These are phyloP conservation scores for Linum trigynum DNA, from an alignment of 345 rosid genomes.

Conservation along the genomic window DNA sequence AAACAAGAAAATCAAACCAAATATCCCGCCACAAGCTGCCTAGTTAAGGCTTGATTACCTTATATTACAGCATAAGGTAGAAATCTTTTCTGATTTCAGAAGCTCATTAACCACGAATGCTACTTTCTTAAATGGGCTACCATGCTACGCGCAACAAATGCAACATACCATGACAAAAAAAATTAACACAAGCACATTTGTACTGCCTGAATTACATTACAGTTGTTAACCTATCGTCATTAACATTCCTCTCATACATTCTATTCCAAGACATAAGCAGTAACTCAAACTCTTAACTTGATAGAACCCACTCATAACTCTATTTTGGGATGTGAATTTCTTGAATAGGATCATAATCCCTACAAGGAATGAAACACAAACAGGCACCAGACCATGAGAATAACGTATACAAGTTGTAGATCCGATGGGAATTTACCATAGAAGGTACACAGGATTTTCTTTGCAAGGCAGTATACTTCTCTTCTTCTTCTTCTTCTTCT, in stretches of 20 bases:
- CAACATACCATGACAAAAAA: neutral
- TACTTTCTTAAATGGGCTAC: neutral
- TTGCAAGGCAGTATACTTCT: neutral
- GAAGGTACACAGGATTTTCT: neutral
- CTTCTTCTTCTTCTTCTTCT: too few relatives aligned
- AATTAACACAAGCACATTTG: too few relatives aligned
- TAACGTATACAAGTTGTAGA: neutral
- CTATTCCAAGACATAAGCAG: neutral
- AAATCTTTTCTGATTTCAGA: neutral
- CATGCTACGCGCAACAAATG: neutral
- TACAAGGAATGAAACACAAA: neutral
- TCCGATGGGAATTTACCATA: too few relatives aligned
- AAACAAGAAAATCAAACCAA: too few relatives aligned
- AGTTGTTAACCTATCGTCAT: neutral
- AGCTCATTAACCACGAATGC: neutral
- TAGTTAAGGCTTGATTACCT: neutral
- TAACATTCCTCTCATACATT: neutral
- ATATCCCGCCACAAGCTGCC: too few relatives aligned
- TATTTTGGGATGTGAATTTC: neutral
- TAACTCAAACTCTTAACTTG: too few relatives aligned
- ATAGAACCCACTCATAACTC: too few relatives aligned
- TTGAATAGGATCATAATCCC: neutral
- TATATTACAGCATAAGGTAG: neutral
- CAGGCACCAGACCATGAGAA: neutral
- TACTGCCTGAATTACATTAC: neutral